Percentiles rank a stretch among this genome's conserved stretches.
phyloP scores from a whole-genome alignment of 1,284 basidiomycete species.

The Ustilago sp. region DNA sequence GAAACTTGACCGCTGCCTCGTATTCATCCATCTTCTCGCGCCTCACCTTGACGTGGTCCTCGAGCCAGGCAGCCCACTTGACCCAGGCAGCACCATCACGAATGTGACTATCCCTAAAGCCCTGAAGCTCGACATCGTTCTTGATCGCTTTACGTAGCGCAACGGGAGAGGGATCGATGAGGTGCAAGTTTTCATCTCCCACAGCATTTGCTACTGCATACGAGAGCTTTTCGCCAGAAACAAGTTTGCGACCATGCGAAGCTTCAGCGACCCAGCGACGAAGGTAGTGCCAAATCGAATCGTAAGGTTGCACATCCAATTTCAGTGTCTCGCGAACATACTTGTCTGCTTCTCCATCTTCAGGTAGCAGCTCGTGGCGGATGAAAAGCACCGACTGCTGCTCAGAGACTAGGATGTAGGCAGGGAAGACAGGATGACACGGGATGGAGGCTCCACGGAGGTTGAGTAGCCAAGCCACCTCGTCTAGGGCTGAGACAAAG shows the following conservation, averaged over 20 bases:
- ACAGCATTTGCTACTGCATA: conserved; percentile 60
- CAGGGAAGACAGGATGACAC: conserved; percentile 64
- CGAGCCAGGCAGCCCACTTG: conserved; percentile 67
- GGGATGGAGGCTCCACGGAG: conserved; percentile 64
- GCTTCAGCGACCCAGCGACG: conserved; percentile 35
- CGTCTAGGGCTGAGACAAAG: conserved; percentile 61
- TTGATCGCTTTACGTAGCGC: conserved; percentile 64
- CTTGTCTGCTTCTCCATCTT: conserved; percentile 26
- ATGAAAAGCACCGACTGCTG: conserved; percentile 55
- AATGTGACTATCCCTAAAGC: conserved; percentile 59
- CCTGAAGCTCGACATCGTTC: conserved; percentile 61
- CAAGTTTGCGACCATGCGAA: conserved; percentile 37
- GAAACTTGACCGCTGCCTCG: conserved; percentile 56
- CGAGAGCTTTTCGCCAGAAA: conserved; percentile 55
- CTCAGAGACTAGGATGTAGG: conserved; percentile 53
- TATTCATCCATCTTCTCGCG: conserved; percentile 52
- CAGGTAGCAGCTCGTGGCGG: conserved; percentile 39
- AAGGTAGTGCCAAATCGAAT: conserved; percentile 49
- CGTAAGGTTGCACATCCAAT: conserved; percentile 45
- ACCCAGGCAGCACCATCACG: conserved; percentile 67
- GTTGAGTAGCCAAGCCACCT: conserved; percentile 67
- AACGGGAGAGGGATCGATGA: conserved; percentile 47
- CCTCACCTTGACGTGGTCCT: conserved; percentile 54
- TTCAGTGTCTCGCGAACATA: conserved; percentile 46
- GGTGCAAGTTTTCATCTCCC: conserved; percentile 38